Base-by-base conservation (phyloP, 768 basidiomycete species). In the Tephrocybe sp. region DNA sequence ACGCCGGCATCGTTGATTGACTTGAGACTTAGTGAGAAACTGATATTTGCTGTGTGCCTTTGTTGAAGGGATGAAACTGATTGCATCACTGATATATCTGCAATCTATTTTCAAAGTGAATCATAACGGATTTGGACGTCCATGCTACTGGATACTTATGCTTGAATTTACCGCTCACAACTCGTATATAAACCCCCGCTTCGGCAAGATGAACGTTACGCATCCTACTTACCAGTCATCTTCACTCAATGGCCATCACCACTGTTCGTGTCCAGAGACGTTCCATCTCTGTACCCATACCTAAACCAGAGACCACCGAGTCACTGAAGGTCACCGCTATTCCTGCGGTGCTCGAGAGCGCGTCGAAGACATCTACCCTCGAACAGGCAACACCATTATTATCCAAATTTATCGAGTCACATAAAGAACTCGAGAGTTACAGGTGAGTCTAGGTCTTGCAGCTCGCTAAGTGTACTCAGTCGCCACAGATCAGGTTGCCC, bases 371-470 rank as follows among this genome's bases (percentile, higher is more conserved):
- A 42, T 53, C 55, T 7, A 14, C 33, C 20, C 38, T n/a, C 24
- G 26, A 53, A 21, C 60, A 62, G 18, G 45, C 53, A 33, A 65
- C 70, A 2, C 63, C 71, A 17, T 69, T 89, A 44, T 62, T 90
- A 43, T 59, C 72, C 8, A 76, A 75, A 25, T 91, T 88, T 63
- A 64, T 87, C 44, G 72, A 77, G 6, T 80, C 83, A 18, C 70
- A 75, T 61, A 75, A 74, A 58, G 86, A 90, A 41, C 80, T 90
- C 24, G 78, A 87, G 56, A 60, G 62, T 15, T 84, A 86, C 74
- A 83, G 75, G 87, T 89, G 42, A 44, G 78, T 67, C 18, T 34
- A 45, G 44, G 10, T 23, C 8, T 32, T 50, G 32, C 45, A 24
- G n/a, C 12, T 38, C 15, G 12, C 30, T 26, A 5, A 11, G 2